Percentiles rank a stretch among this genome's conserved stretches.
Conservation (phyloP, 2,329 filamentous ascomycete species). For the Trichophaea hybrida region DNA sequence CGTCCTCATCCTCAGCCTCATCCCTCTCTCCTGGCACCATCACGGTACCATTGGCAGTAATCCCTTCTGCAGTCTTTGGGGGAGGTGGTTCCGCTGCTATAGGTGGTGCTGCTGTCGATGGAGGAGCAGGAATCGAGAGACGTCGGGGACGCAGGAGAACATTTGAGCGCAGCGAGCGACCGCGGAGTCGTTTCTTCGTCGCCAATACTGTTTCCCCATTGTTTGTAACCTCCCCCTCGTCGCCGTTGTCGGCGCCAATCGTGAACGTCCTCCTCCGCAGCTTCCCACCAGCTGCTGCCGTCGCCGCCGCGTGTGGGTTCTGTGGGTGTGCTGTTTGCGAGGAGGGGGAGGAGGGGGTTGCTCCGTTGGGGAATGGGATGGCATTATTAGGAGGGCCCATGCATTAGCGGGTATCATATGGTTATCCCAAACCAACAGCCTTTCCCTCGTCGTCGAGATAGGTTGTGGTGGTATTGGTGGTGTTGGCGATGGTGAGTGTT, state of each 20-base stretch:
- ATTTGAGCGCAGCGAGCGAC: slow-evolving; percentile 19
- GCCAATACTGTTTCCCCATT: neutral
- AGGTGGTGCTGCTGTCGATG: neutral
- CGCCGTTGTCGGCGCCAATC: slow-evolving; percentile 7
- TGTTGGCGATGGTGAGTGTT: too few relatives aligned
- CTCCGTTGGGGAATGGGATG: neutral
- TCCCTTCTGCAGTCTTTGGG: too few relatives aligned
- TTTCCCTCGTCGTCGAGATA: too few relatives aligned
- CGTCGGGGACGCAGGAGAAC: slow-evolving; percentile 14
- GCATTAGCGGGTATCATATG: neutral
- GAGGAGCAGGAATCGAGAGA: neutral
- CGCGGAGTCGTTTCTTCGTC: slow-evolving; percentile 15
- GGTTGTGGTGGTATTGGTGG: too few relatives aligned
- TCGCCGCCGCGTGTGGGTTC: neutral
- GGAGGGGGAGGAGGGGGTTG: neutral
- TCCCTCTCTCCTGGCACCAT: neutral
- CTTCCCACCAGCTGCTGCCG: neutral
- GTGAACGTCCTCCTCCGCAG: slow-evolving; percentile 12
- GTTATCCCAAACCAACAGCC: too few relatives aligned
- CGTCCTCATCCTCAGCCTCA: neutral
- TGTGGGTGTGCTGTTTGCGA: neutral
- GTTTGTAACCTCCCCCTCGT: neutral
- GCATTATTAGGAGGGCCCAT: slow-evolving; percentile 1
- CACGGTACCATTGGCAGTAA: neutral
- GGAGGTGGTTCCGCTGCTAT: neutral